Conservation (phyloP, 202 grass and related monocot species). For the Thinopyrum obtusiflorum region DNA sequence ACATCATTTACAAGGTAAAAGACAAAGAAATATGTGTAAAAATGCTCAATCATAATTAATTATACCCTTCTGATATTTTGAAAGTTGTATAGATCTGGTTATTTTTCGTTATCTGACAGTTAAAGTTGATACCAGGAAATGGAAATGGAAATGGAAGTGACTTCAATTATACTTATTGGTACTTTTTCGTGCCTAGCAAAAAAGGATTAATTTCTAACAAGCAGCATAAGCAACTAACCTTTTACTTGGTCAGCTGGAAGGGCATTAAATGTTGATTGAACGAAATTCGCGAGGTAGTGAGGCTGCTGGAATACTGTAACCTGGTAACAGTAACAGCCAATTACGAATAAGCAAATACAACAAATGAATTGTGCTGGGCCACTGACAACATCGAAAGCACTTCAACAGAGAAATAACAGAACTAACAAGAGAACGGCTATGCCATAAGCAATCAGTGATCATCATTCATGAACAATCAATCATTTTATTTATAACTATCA, state of each 20-base stretch:
- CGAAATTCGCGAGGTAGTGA: constrained; percentile 95
- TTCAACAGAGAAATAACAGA: not conserved
- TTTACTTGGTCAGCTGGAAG: constrained; percentile 78
- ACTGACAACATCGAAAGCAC: not conserved
- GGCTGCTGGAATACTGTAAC: constrained; percentile 93
- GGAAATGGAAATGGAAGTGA: not conserved
- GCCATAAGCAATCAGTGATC: not conserved
- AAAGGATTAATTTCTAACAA: not conserved
- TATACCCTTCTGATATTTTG: not conserved
- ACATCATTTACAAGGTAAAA: constrained; percentile 8
- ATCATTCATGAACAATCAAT: not conserved
- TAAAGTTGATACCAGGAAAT: not conserved
- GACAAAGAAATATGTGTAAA: not conserved
- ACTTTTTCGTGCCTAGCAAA: too few relatives aligned
- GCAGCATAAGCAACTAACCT: constrained; percentile 46
- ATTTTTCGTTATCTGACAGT: not conserved
- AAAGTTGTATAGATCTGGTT: not conserved
- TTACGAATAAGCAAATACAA: constrained; percentile 20
- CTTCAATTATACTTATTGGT: not conserved
- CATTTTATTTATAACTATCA: not conserved
- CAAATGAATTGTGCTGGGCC: not conserved
- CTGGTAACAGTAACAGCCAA: constrained; percentile 46
- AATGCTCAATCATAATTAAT: not conserved
- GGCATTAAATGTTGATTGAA: constrained; percentile 90
- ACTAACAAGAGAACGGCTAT: not conserved